phyloP scores from a whole-genome alignment of 345 rosid genomes.

The Tarenaya hassleriana region DNA sequence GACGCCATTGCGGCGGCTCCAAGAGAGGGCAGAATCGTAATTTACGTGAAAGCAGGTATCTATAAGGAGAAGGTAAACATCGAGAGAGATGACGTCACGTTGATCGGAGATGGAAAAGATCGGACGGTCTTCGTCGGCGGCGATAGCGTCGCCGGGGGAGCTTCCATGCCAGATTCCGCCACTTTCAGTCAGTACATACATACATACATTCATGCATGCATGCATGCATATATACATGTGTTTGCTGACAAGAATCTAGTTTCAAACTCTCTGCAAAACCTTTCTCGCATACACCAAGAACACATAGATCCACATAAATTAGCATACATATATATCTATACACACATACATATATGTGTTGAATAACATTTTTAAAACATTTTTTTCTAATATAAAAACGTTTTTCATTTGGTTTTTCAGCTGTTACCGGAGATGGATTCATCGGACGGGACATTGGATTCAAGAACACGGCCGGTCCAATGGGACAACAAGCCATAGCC shows the following conservation, averaged over 20 bases:
- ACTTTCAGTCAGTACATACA: constrained; percentile 52
- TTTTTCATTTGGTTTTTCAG: constrained; percentile 29
- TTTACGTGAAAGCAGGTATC: constrained; percentile 72
- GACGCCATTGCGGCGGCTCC: constrained; percentile 59
- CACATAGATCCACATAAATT: too few relatives aligned
- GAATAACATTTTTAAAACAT: too few relatives aligned
- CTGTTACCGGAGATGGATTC: constrained; percentile 68
- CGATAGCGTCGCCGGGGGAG: constrained; percentile 49
- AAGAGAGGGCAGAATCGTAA: constrained; percentile 52
- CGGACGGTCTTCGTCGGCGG: constrained; percentile 46
- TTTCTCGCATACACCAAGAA: too few relatives aligned
- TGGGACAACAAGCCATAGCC: constrained; percentile 65
- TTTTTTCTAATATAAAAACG: too few relatives aligned
- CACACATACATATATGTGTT: not conserved
- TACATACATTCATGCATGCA: not conserved
- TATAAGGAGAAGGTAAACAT: constrained; percentile 62
- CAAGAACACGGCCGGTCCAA: constrained; percentile 72
- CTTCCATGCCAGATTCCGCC: constrained; percentile 55
- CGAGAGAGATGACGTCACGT: constrained; percentile 48
- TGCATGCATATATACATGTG: not conserved
- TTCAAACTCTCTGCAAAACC: too few relatives aligned
- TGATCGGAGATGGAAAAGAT: constrained; percentile 86
- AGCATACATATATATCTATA: too few relatives aligned
- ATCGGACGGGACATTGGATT: constrained; percentile 71
- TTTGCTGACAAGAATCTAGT: too few relatives aligned